Evolutionary conservation across 2,329 filamentous ascomycete genomes (phyloP).

Genomic region (Seiridium unicorne): DNA sequence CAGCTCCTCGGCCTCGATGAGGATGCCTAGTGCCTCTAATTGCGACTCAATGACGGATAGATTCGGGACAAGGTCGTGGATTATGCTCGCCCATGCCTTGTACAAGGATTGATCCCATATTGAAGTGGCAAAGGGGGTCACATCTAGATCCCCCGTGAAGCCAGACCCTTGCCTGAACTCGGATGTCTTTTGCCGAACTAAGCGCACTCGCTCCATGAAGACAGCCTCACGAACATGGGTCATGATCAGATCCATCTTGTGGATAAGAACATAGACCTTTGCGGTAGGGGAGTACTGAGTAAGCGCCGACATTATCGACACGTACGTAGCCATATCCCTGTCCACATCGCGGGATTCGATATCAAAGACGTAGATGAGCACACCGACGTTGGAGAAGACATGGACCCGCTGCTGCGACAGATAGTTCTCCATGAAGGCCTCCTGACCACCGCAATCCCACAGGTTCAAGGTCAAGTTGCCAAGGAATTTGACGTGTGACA

Average conservation of each 20-base stretch:
- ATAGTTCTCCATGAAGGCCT: constrained; percentile 98
- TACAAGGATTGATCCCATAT: constrained; percentile 99
- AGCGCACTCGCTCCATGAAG: constrained; percentile 78
- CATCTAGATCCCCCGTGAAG: constrained; percentile 51
- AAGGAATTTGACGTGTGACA: constrained; percentile 98
- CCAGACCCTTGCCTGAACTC: constrained; percentile 47
- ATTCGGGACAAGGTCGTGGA: constrained; percentile 97
- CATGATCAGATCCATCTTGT: constrained; percentile 98
- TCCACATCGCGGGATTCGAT: constrained; percentile 95
- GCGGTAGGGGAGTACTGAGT: constrained; percentile 79
- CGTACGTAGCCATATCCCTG: constrained; percentile 88
- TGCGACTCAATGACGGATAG: constrained; percentile 84
- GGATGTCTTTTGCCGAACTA: constrained; percentile 72
- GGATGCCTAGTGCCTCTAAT: constrained; percentile 75
- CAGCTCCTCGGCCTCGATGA: constrained; percentile 90
- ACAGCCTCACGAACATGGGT: constrained; percentile 74
- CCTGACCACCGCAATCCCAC: constrained; percentile 98
- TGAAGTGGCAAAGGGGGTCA: constrained; percentile 89
- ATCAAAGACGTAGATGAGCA: constrained; percentile 98
- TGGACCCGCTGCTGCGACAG: constrained; percentile 92
- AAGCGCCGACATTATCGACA: constrained; percentile 83
- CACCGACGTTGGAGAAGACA: constrained; percentile 94
- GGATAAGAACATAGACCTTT: constrained; percentile 90
- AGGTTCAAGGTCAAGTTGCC: constrained; percentile 96
- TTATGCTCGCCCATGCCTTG: constrained; percentile 97